These are phyloP conservation scores for Mucor piriformis DNA, from an alignment of 371 early-diverging fungal genomes.

Conservation along the genomic window DNA sequence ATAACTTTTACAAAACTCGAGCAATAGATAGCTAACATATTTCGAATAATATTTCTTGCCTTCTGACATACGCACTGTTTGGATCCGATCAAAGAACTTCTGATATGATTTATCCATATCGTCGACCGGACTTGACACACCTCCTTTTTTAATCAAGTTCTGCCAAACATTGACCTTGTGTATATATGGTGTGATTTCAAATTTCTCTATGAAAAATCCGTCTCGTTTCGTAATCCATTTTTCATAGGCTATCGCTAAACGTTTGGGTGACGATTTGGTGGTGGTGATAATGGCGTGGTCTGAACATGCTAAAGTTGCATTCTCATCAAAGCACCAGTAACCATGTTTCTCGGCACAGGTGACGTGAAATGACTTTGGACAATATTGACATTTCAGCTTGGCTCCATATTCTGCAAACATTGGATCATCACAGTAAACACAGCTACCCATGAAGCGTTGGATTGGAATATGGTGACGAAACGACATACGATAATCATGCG, in stretches of 20 bases:
- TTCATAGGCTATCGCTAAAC: not conserved
- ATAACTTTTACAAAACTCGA: not conserved
- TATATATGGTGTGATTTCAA: not conserved
- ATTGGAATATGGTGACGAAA: not conserved
- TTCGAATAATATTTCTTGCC: not conserved
- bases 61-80: not conserved
- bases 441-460: constrained; percentile 12
- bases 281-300: not conserved
- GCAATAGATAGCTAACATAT: not conserved
- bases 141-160: not conserved
- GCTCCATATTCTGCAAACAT: constrained; percentile 47
- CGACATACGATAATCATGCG: not conserved
- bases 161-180: not conserved
- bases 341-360: constrained; percentile 52
- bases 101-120: not conserved
- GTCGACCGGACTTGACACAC: not conserved
- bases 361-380: constrained; percentile 57
- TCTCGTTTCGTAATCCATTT: not conserved
- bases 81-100: not conserved
- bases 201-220: not conserved
- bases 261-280: not conserved
- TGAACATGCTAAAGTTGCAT: not conserved
- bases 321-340: not conserved
- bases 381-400: constrained; percentile 45
- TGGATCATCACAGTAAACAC: constrained; percentile 40